A percentile compares a stretch with the other conserved stretches of the same genome.
Conservation (phyloP, 1,139 yeast species). For the Candida dubliniensis region DNA sequence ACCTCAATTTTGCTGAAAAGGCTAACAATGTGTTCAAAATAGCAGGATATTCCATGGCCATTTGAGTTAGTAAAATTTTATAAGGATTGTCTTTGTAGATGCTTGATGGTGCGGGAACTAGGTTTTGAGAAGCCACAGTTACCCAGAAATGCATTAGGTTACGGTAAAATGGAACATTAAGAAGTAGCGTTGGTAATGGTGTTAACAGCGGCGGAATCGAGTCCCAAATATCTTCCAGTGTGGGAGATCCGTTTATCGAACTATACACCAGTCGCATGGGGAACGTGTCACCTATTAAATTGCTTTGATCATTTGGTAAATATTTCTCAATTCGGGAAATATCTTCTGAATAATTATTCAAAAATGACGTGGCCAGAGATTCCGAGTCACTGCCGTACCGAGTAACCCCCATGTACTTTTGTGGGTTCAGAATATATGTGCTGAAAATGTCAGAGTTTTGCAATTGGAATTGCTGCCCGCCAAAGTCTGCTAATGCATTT, state of each 20-base stretch:
- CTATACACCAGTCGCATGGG: constrained; percentile 10
- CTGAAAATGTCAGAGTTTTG: constrained; percentile 32
- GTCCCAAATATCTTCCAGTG: constrained; percentile 1
- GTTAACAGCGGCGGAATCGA: constrained; percentile 49
- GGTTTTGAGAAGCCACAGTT: constrained; percentile 57
- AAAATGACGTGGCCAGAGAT: constrained; percentile 11
- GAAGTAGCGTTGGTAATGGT: constrained; percentile 59
- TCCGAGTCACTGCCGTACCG: background rate
- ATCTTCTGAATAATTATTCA: constrained; percentile 23
- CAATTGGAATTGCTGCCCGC: constrained; percentile 27
- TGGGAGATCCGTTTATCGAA: background rate
- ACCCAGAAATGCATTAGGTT: constrained; percentile 65
- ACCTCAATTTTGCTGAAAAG: constrained; percentile 59
- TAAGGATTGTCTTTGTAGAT: constrained; percentile 67
- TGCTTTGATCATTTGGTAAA: constrained; percentile 11
- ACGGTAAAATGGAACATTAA: constrained; percentile 58
- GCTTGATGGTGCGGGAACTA: constrained; percentile 69
- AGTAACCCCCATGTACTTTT: background rate
- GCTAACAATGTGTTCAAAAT: constrained; percentile 64
- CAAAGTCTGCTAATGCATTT: constrained; percentile 30
- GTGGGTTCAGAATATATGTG: constrained; percentile 19
- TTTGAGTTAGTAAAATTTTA: constrained; percentile 59
- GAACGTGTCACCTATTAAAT: constrained; percentile 8
- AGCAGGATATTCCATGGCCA: constrained; percentile 65
- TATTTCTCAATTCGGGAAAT: constrained; percentile 23